Percentiles rank a stretch among this genome's conserved stretches.
phyloP scores from a whole-genome alignment of 306 rosid species.

The Betula pendula region DNA sequence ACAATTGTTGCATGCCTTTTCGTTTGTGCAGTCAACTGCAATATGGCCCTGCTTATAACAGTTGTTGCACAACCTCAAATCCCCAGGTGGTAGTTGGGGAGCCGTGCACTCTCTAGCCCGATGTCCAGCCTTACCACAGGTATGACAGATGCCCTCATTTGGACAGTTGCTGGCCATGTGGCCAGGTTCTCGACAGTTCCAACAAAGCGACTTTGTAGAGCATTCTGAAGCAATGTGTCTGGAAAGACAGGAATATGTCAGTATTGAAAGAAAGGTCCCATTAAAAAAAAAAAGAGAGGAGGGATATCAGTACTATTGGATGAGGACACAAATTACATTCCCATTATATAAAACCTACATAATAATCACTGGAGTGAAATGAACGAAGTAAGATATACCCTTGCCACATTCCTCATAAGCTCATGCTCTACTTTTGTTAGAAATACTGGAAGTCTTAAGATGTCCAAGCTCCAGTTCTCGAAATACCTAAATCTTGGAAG shows the following conservation, averaged over 20 bases:
- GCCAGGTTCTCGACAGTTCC: slow-evolving; percentile 98
- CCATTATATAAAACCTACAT: not conserved
- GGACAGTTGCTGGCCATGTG: slow-evolving; percentile 96
- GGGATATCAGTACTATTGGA: not conserved
- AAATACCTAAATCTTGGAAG: not conserved
- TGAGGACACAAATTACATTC: not conserved
- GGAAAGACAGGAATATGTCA: slow-evolving; percentile 18
- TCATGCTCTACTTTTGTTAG: not conserved
- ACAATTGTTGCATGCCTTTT: slow-evolving; percentile 97
- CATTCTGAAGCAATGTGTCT: slow-evolving; percentile 99
- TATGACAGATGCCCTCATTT: slow-evolving; percentile 96
- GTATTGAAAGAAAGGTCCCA: not conserved
- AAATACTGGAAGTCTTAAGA: not conserved
- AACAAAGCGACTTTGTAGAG: slow-evolving; percentile 86
- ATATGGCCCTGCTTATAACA: slow-evolving; percentile 98
- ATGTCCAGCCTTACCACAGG: slow-evolving; percentile 96
- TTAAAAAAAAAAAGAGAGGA: not conserved
- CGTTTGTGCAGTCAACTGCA: slow-evolving; percentile 94
- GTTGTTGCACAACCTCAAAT: slow-evolving; percentile 91
- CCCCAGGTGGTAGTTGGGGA: slow-evolving; percentile 87
- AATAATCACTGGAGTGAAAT: not conserved
- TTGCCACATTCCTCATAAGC: not conserved
- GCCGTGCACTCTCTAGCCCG: slow-evolving; percentile 94
- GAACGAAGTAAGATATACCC: not conserved
- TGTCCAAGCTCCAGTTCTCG: not conserved